A percentile compares a stretch with the other conserved stretches of the same genome.
These are phyloP conservation scores for Ballota nigra DNA, from an alignment of 257 asterid genomes.

Conservation along the genomic window DNA sequence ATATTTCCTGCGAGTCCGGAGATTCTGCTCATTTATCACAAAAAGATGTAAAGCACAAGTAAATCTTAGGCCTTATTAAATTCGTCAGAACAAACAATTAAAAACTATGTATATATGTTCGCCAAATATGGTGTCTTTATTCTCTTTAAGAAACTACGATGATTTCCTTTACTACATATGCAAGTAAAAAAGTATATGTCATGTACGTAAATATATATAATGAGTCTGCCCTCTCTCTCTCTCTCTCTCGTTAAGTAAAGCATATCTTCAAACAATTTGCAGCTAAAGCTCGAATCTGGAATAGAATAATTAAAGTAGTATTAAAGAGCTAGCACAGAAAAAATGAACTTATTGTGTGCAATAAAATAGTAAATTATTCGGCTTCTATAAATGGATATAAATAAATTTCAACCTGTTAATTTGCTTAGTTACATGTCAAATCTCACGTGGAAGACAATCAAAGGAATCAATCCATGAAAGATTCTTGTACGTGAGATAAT, in stretches of 20 bases:
- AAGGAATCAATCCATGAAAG: not conserved
- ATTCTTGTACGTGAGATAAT: too few relatives aligned
- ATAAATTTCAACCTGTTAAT: not conserved
- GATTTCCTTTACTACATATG: slow-evolving; percentile 15
- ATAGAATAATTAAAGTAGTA: slow-evolving; percentile 38
- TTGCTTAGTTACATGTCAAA: not conserved
- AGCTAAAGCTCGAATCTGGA: slow-evolving; percentile 40
- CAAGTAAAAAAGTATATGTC: slow-evolving; percentile 13
- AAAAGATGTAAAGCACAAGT: slow-evolving; percentile 28
- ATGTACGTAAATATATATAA: not conserved
- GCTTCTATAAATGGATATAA: not conserved
- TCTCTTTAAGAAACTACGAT: slow-evolving; percentile 26
- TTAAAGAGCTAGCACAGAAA: slow-evolving; percentile 26
- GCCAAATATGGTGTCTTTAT: slow-evolving; percentile 18
- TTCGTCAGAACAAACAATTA: slow-evolving; percentile 16
- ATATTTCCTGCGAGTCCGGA: slow-evolving; percentile 31
- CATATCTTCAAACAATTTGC: slow-evolving; percentile 32
- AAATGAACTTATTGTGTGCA: not conserved
- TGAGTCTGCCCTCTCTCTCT: slow-evolving; percentile 1
- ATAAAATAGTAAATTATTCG: slow-evolving; percentile 16
- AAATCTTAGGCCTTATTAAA: slow-evolving; percentile 32
- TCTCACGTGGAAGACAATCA: slow-evolving; percentile 5
- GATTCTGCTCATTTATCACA: slow-evolving; percentile 21
- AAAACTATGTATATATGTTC: not conserved
- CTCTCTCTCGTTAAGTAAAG: slow-evolving; percentile 27